phyloP scores from a whole-genome alignment of 306 rosid species.

The Vigna nakashimae region DNA sequence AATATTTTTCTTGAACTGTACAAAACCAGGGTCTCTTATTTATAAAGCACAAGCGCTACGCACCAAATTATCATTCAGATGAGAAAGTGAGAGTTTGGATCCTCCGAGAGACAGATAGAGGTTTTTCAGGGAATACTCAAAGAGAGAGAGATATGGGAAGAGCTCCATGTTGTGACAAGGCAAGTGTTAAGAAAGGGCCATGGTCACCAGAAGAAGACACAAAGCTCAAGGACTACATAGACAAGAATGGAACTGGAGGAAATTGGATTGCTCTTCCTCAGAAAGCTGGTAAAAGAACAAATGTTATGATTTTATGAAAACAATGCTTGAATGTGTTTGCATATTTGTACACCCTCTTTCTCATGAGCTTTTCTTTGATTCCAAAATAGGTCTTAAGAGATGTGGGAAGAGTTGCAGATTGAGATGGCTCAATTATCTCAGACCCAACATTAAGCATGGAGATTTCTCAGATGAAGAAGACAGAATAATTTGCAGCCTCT shows the following conservation, averaged over 20 bases:
- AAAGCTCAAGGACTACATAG: conserved; percentile 79
- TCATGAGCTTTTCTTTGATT: background rate
- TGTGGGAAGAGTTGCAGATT: conserved; percentile 98
- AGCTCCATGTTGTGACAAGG: conserved; percentile 98
- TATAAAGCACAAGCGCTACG: conserved; percentile 46
- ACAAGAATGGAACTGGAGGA: conserved; percentile 91
- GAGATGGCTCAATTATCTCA: conserved; percentile 97
- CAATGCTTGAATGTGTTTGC: background rate
- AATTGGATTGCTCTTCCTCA: conserved; percentile 99
- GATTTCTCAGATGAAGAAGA: conserved; percentile 95
- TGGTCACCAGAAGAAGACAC: conserved; percentile 98
- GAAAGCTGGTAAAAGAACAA: conserved; percentile 69
- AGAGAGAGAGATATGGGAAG: conserved; percentile 74
- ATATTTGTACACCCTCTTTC: background rate
- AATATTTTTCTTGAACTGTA: conserved; percentile 30
- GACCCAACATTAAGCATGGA: conserved; percentile 98
- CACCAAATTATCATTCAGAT: conserved; percentile 50
- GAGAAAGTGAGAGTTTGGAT: conserved; percentile 55
- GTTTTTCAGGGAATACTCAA: conserved; percentile 2
- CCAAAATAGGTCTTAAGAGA: conserved; percentile 71
- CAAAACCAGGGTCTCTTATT: conserved; percentile 53
- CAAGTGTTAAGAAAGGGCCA: conserved; percentile 98
- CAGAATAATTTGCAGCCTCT: conserved; percentile 86
- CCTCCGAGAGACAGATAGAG: conserved; percentile 37
- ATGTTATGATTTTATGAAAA: conserved; percentile 15